Percentiles rank a stretch among this genome's conserved stretches.
These are phyloP conservation scores for Paulownia fortunei DNA, from an alignment of 257 asterid genomes.

Conservation along the genomic window DNA sequence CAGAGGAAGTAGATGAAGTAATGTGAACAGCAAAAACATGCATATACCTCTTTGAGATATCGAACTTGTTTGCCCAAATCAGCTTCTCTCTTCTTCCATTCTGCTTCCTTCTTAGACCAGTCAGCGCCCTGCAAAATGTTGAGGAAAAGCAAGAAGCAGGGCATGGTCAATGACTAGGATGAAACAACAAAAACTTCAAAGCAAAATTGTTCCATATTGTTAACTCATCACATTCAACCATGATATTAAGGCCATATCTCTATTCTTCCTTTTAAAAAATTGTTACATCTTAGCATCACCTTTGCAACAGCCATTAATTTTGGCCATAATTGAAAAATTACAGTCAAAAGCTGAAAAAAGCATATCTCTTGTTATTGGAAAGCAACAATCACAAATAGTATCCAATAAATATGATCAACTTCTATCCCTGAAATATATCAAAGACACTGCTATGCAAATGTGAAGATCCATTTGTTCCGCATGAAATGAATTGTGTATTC, in stretches of 20 bases:
- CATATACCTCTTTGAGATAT: conserved; percentile 59
- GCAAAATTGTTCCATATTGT: conserved; percentile 11
- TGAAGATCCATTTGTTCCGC: neutral
- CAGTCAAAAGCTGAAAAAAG: neutral
- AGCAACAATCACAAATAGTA: neutral
- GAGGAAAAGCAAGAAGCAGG: conserved; percentile 23
- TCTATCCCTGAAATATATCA: neutral
- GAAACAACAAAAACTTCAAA: conserved; percentile 1
- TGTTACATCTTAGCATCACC: neutral
- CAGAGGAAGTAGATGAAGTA: conserved; percentile 3
- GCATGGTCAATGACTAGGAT: neutral
- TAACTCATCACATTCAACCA: conserved; percentile 11
- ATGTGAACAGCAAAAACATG: conserved; percentile 12
- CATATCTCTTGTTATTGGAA: neutral
- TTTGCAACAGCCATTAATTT: neutral
- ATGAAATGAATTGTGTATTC: neutral
- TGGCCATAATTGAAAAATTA: neutral
- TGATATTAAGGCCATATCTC: neutral
- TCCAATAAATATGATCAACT: neutral
- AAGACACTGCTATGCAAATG: neutral
- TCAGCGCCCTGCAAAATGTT: conserved; percentile 52
- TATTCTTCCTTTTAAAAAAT: neutral
- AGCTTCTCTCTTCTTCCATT: conserved; percentile 73
- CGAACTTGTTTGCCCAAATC: conserved; percentile 55
- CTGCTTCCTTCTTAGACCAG: conserved; percentile 65